Percentiles rank a stretch among this genome's conserved stretches.
Evolutionary conservation across 495 filamentous ascomycete species (phyloP).

Genomic region (Zalerion maritima): DNA sequence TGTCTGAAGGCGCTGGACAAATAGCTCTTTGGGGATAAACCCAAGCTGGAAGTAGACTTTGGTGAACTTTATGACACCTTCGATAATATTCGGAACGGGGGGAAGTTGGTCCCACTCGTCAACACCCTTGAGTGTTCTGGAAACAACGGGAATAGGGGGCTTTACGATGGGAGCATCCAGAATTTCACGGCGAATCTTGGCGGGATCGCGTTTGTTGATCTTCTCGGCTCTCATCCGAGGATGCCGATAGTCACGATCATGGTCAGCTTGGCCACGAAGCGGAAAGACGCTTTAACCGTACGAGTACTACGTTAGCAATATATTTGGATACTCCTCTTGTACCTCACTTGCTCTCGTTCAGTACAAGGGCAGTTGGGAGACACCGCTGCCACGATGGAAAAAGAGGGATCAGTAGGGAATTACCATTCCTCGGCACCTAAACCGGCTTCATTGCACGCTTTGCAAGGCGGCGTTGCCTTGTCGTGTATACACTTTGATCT

Average conservation of each 20-base stretch:
- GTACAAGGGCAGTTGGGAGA: no score
- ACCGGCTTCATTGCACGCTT: conserved; percentile 27
- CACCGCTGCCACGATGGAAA: not conserved
- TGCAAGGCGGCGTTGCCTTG: conserved; percentile 26
- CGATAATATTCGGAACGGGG: conserved; percentile 23
- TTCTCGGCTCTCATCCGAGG: conserved; percentile 29
- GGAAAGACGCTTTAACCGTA: conserved; percentile 22
- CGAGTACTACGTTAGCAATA: no score
- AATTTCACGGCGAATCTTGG: conserved; percentile 23
- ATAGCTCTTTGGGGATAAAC: conserved; percentile 36
- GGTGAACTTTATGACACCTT: conserved; percentile 30
- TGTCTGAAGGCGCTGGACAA: conserved; percentile 24
- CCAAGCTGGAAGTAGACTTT: conserved; percentile 34
- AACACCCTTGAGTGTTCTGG: conserved; percentile 11
- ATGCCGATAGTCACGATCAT: conserved; percentile 31
- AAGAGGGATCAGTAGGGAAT: conserved; percentile 4
- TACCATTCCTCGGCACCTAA: conserved; percentile 28
- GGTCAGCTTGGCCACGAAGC: conserved; percentile 26
- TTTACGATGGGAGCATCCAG: conserved; percentile 13
- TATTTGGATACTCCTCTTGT: no score
- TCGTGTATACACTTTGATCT: conserved; percentile 34
- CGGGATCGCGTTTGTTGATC: conserved; percentile 18
- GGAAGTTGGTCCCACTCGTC: conserved; percentile 33
- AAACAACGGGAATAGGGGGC: conserved; percentile 10
- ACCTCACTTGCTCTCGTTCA: no score